Evolutionary conservation across 192 early-diverging fungal species (phyloP).

Genomic region (Helicostylum pulchrum): DNA sequence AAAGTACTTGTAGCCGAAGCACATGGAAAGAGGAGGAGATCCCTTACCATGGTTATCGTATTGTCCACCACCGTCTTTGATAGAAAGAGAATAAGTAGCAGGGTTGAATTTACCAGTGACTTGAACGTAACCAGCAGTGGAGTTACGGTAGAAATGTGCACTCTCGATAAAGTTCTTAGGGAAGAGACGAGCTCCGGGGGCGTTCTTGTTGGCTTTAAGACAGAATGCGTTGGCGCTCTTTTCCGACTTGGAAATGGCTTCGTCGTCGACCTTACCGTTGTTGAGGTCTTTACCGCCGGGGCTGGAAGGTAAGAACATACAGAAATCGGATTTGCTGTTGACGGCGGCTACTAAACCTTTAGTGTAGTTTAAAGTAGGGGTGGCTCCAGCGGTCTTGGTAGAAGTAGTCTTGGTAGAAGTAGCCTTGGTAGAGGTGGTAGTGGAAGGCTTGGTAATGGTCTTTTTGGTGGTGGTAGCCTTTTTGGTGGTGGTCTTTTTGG

Average conservation of each 20-base stretch:
- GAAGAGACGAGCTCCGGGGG: constrained; percentile 37
- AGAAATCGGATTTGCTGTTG: constrained; percentile 22
- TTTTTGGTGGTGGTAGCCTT: neutral
- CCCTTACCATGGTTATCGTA: constrained; percentile 37
- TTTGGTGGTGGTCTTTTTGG: neutral
- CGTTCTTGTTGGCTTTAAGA: constrained; percentile 22
- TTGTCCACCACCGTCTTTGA: constrained; percentile 35
- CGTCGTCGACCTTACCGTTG: constrained; percentile 18
- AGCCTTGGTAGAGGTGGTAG: constrained; percentile 14
- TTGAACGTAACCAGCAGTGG: constrained; percentile 35
- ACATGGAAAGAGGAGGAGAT: constrained; percentile 24
- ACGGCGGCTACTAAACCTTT: constrained; percentile 15
- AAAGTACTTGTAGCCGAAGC: constrained; percentile 33
- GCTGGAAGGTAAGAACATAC: constrained; percentile 37
- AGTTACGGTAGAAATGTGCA: constrained; percentile 25
- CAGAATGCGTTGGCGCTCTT: constrained; percentile 46
- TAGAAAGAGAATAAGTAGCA: constrained; percentile 24
- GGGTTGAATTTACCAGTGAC: constrained; percentile 35
- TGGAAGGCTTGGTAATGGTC: neutral
- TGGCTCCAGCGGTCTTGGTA: neutral
- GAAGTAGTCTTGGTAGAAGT: constrained; percentile 7
- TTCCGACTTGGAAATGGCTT: constrained; percentile 44
- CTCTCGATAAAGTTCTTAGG: constrained; percentile 25
- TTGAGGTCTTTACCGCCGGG: constrained; percentile 33
- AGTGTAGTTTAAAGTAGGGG: neutral